Base-by-base conservation (phyloP, 495 filamentous ascomycete genomes). In the Penicillium soppii region DNA sequence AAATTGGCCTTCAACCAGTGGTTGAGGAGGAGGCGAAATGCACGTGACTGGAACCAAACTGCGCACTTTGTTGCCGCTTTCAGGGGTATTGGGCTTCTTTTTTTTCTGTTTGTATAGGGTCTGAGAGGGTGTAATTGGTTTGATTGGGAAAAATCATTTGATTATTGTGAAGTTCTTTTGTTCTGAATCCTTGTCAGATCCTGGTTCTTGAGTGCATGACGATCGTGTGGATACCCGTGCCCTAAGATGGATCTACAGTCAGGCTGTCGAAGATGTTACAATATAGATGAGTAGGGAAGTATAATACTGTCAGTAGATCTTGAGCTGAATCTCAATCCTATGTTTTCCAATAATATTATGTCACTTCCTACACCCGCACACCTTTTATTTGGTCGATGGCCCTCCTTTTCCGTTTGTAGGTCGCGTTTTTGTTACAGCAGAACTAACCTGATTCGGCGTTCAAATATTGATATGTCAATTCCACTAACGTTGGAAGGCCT, bases 191-290 rank as follows among this genome's bases (percentile, higher is more conserved):
- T 12, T 27, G 22, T 12, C 16, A 36, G 35, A 49, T 36, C 36
- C 36, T 25, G 21, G 21, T 32, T 41, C 25, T 41, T 27, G 37
- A 49, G 10, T 47, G 44, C 32, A 47, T 32, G 46, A 30, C 47
- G 47, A 49, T 49, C 26, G 36, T 49, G 47, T 49, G 47, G 47
- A 49, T 41, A 20, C 47, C 12, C 19, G 26, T 41, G 47, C 47
- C 47, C 47, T 49, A 49, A 41, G 26, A 26, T n/a, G n/a, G 32
- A 47, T 47, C 22, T 15, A 21, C 43, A 46, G 36, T 32, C 19
- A 9, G 40, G 23, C 29, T 32, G 9, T 32, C 29, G n/a, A n/a
- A n/a, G n/a, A n/a, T n/a, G n/a, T n/a, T n/a, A n/a, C n/a, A n/a
- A n/a, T n/a, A n/a, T n/a, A n/a, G n/a, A n/a, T n/a, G n/a, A n/a